Evolutionary conservation across 2,329 filamentous ascomycete species (phyloP).

Genomic region (Coniochaeta sp.): DNA sequence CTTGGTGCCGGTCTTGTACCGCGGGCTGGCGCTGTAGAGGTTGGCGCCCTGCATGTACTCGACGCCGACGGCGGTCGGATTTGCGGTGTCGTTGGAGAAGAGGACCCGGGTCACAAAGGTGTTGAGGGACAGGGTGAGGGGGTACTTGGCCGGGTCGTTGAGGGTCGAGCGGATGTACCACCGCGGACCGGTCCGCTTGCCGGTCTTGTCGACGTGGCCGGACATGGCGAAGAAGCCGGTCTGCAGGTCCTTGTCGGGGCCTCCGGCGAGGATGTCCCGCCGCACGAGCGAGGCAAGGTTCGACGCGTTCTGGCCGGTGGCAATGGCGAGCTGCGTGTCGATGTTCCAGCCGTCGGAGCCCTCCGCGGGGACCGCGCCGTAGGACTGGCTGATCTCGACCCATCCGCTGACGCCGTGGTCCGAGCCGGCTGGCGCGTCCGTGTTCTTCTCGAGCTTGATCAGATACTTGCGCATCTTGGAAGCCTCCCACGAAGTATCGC

Average conservation of each 20-base stretch:
- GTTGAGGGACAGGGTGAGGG: slow-evolving; percentile 30
- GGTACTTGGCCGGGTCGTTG: slow-evolving; percentile 30
- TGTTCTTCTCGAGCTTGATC: slow-evolving; percentile 46
- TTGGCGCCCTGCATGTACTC: slow-evolving; percentile 32
- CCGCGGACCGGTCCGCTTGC: slow-evolving; percentile 34
- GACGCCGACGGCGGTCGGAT: slow-evolving; percentile 28
- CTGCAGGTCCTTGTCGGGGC: slow-evolving; percentile 17
- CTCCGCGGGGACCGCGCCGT: slow-evolving; percentile 34
- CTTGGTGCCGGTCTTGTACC: slow-evolving; percentile 18
- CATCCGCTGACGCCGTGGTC: slow-evolving; percentile 45
- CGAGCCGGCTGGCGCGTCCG: slow-evolving; percentile 37
- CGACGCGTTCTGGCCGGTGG: slow-evolving; percentile 22
- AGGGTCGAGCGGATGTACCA: slow-evolving; percentile 26
- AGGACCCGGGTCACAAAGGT: slow-evolving; percentile 28
- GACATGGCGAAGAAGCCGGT: slow-evolving; percentile 22
- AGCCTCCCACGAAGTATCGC: slow-evolving; percentile 51
- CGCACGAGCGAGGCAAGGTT: slow-evolving; percentile 18
- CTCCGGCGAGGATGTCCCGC: slow-evolving; percentile 19
- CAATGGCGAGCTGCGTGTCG: slow-evolving; percentile 30
- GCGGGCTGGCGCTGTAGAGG: slow-evolving; percentile 35
- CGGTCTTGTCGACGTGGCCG: slow-evolving; percentile 14
- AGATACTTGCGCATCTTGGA: slow-evolving; percentile 55
- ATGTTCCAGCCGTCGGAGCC: slow-evolving; percentile 37
- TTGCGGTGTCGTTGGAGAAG: slow-evolving; percentile 26
- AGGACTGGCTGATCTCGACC: slow-evolving; percentile 1